A percentile compares a stretch with the other conserved stretches of the same genome.
Evolutionary conservation across 495 filamentous ascomycete species (phyloP).

Genomic region (Lophiostoma macrostomum): DNA sequence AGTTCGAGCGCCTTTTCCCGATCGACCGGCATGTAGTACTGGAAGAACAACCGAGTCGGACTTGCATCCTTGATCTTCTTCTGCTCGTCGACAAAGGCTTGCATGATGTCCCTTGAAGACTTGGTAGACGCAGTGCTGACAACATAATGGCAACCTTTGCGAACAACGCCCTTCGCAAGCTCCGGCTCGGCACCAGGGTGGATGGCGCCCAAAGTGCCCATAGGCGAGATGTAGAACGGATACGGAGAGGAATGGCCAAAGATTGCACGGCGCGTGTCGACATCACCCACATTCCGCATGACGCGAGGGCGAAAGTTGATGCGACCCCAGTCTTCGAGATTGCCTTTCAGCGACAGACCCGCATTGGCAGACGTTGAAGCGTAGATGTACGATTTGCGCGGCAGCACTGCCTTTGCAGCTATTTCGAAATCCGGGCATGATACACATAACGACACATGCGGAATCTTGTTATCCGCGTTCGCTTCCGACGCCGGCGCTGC

Average conservation of each 20-base stretch:
- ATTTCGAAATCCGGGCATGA: conserved; percentile 27
- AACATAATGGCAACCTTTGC: conserved; percentile 21
- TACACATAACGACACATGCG: conserved; percentile 19
- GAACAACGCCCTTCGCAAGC: conserved; percentile 16
- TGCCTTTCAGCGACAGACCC: conserved; percentile 19
- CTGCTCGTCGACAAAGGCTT: conserved; percentile 8
- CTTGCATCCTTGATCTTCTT: conserved; percentile 7
- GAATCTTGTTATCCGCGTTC: conserved; percentile 4
- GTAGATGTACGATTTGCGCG: conserved; percentile 23
- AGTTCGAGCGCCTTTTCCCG: conserved; percentile 13
- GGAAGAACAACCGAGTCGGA: conserved; percentile 22
- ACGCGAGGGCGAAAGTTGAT: conserved; percentile 32
- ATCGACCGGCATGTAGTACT: conserved; percentile 30
- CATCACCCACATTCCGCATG: conserved; percentile 24
- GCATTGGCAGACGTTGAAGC: conserved; percentile 29
- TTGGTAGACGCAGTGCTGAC: conserved; percentile 19
- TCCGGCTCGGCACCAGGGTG: conserved; percentile 29
- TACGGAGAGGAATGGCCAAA: conserved; percentile 18
- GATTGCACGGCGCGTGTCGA: conserved; percentile 16
- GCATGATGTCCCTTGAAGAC: conserved; percentile 8
- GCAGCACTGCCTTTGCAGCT: conserved; percentile 21
- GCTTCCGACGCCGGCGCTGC: background rate
- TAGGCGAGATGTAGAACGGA: conserved; percentile 33
- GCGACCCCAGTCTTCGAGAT: conserved; percentile 20
- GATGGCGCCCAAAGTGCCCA: conserved; percentile 25